These are phyloP conservation scores for Cylindrodendrum hubeiense DNA, from an alignment of 2,329 filamentous ascomycete genomes.

Conservation along the genomic window DNA sequence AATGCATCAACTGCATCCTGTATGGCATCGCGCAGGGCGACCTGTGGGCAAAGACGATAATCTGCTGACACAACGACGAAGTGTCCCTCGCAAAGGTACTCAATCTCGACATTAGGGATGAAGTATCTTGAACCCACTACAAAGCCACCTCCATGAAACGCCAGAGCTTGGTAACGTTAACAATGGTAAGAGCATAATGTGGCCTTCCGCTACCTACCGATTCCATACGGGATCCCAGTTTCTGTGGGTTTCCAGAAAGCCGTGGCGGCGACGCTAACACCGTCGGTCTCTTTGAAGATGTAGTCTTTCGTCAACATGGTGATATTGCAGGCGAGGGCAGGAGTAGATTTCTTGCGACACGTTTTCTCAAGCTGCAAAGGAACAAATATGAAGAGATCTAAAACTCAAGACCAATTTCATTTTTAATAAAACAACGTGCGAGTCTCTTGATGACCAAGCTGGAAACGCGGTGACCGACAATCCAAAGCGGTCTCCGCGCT, in stretches of 20 bases:
- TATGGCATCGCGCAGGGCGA: neutral
- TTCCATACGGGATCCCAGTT: neutral
- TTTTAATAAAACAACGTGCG: neutral
- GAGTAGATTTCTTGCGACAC: neutral
- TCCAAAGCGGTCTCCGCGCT: neutral
- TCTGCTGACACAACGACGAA: slow-evolving; percentile 3
- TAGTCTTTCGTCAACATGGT: slow-evolving; percentile 1
- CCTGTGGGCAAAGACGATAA: neutral
- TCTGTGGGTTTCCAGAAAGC: neutral
- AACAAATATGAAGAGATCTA: neutral
- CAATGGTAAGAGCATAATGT: neutral
- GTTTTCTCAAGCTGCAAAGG: neutral
- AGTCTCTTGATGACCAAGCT: neutral
- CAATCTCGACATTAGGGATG: neutral
- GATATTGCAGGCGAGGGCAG: neutral
- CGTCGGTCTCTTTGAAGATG: neutral
- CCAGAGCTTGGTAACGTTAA: neutral
- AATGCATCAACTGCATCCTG: neutral
- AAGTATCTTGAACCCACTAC: neutral
- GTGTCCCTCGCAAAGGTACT: neutral
- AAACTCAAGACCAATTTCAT: neutral
- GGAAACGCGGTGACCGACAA: neutral
- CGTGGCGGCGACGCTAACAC: neutral
- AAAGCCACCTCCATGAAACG: slow-evolving; percentile 1
- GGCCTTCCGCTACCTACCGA: neutral